Base-by-base conservation (phyloP, 805 yeast genomes). In the Sugiyamaella qingdaonensis region DNA sequence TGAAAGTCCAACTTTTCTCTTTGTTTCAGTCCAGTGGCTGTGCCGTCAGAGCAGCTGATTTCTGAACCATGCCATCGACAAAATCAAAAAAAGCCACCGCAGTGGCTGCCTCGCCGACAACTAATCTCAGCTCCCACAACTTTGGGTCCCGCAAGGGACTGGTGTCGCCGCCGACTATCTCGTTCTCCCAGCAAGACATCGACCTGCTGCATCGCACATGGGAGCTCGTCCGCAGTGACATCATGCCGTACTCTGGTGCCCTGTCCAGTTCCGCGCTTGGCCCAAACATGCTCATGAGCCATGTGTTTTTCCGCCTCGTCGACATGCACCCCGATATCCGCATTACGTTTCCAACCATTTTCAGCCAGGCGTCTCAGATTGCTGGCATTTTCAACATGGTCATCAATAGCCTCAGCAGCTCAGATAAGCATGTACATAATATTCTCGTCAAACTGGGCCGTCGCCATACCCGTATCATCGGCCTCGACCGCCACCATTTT, bases 291-390 rank as follows among this genome's bases (percentile, higher is more conserved):
- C 21, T 39, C 19, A 14, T 39, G 24, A 39, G 19, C 24, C 43
- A 39, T 11, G 43, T 39, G 4, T 19, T 39, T 14, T 39, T 11
- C 21, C 43, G 24, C 13, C 43, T 39, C 13, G 19, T 39, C 19
- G 24, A 39, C 21, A 10, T 21, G 13, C 80, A 78, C 58, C 82
- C 88, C 0, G 71, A 71, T 11, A 72, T 88, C 56, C 88, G 84
- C 59, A 74, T 72, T 37, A 64, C 82, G 63, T 86, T 85, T 65
- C 95, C 95, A 0, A 80, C 87, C 4, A 80, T 87, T 58, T 78
- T 78, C 57, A 90, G 86, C 64, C 95, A 88, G 69, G 89, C 94
- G 0, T 79, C 81, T 13, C 79, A 91, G 7, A 84, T 88, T 72
- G 89, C 92, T 0, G 90, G 91, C 4, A 88, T 88, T 16, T 67